A percentile compares a stretch with the other conserved stretches of the same genome.
phyloP scores from a whole-genome alignment of 2,329 filamentous ascomycete species.

The Fonsecaea monophora region DNA sequence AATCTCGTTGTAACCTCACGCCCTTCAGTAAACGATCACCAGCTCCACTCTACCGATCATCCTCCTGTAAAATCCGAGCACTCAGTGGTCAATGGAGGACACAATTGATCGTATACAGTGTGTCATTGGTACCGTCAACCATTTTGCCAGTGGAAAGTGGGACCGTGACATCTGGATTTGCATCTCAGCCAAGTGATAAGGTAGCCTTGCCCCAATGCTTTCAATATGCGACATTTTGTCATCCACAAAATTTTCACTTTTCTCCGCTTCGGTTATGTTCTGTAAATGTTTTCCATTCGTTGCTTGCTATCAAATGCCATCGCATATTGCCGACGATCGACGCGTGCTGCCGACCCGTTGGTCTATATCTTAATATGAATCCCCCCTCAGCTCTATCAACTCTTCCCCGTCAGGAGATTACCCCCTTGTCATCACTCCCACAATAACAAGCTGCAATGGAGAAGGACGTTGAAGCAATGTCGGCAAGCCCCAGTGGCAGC shows the following conservation, averaged over 20 bases:
- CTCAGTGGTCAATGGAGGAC: background rate
- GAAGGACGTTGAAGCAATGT: conserved; percentile 27
- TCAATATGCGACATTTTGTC: conserved; percentile 16
- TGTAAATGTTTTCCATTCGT: conserved; percentile 1
- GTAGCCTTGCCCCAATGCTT: conserved; percentile 24
- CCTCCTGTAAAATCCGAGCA: background rate
- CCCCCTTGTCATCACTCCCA: background rate
- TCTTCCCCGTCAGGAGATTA: background rate
- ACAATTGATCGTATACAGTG: background rate
- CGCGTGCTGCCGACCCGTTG: background rate
- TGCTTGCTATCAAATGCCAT: conserved; percentile 2
- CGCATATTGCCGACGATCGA: conserved; percentile 7
- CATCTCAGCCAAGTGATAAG: conserved; percentile 7
- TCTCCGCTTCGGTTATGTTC: background rate
- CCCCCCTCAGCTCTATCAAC: background rate
- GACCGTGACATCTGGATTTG: background rate
- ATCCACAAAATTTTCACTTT: conserved; percentile 12
- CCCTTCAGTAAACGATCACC: background rate
- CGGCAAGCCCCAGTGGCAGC: conserved; percentile 11
- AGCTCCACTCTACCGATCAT: conserved; percentile 3
- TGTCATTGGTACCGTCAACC: background rate
- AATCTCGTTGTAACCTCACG: conserved; percentile 12
- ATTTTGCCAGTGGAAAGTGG: conserved; percentile 6
- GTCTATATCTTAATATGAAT: conserved; percentile 10
- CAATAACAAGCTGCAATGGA: conserved; percentile 13